Evolutionary conservation across 139 green algal genomes (phyloP), one percentile per base, ranked within the genome.

Genomic region (Chlorella sp.): DNA sequence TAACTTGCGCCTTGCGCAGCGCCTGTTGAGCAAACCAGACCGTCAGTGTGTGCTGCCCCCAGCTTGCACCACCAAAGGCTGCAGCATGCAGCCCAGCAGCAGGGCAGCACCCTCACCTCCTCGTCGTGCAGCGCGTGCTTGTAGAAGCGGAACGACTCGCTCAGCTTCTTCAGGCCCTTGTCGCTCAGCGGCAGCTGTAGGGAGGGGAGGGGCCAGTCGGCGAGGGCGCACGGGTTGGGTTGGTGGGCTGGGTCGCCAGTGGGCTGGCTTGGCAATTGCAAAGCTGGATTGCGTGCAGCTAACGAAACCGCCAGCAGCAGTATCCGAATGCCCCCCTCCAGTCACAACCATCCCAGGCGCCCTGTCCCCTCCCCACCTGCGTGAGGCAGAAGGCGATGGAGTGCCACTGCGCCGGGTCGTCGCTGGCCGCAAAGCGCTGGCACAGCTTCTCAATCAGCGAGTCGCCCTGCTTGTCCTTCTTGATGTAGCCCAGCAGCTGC

Each of bases 321-420:
- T n/a, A n/a, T n/a, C n/a, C n/a, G n/a, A n/a, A n/a, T n/a, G n/a
- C n/a, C n/a, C n/a, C n/a, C n/a, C n/a, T n/a, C n/a, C n/a, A n/a
- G n/a, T n/a, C n/a, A n/a, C 56, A 65, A 24, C 56, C 7, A 65
- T 20, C 56, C 56, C 70, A 56, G 7, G 17, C 70, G 22, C 24
- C 40, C 41, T n/a, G 17, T 6, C 73, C 19, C 22, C 6, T 19
- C 1, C 69, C 48, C 32, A 26, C 77, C 90, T 94, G 89, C 0
- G 78, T 86, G 17, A 99, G 83, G 90, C 95, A 98, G 88, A 94
- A 97, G n/a, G 95, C 95, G 40, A 99, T 88, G 76, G 93, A 87
- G 58, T 92, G 92, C 96, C 92, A 97, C 85, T 96, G 90, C 24
- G 44, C 51, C 22, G 38, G 40, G 51, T 90, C 81, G 34, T 88